These are phyloP conservation scores for Fusarium lyarnte DNA, from an alignment of 2,329 filamentous ascomycete genomes.

Conservation along the genomic window DNA sequence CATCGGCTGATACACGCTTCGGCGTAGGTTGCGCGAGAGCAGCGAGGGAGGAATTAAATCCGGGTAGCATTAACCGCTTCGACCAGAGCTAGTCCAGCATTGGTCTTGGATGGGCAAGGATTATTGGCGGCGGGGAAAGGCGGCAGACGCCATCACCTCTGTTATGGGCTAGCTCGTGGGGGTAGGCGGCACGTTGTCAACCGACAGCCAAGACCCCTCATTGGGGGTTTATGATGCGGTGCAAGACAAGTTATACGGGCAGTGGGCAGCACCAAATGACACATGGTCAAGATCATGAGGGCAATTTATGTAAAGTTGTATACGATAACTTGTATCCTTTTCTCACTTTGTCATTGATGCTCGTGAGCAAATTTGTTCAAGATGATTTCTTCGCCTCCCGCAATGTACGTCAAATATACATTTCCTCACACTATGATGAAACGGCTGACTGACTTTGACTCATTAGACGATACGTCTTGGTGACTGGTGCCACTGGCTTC, in stretches of 20 bases:
- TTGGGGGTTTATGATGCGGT: background rate
- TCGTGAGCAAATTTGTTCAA: background rate
- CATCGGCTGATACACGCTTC: background rate
- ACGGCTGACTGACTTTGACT: background rate
- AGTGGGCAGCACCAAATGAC: background rate
- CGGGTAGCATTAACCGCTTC: background rate
- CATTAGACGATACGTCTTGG: background rate
- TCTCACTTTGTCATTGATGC: background rate
- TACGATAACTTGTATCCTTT: background rate
- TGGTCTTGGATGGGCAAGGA: background rate
- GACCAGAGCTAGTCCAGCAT: background rate
- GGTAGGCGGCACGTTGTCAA: background rate
- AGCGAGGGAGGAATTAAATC: background rate
- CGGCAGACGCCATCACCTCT: background rate
- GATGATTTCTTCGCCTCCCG: background rate
- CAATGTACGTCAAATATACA: background rate
- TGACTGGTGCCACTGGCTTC: constrained; percentile 40
- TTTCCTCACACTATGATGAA: background rate
- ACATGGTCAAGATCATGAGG: background rate
- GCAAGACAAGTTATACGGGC: background rate
- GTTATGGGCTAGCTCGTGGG: background rate
- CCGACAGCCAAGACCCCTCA: background rate
- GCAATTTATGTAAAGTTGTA: background rate
- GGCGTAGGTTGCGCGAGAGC: background rate
- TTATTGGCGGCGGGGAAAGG: background rate